Base-by-base conservation (phyloP, 805 yeast genomes). In the Cyberlindnera saturnus region DNA sequence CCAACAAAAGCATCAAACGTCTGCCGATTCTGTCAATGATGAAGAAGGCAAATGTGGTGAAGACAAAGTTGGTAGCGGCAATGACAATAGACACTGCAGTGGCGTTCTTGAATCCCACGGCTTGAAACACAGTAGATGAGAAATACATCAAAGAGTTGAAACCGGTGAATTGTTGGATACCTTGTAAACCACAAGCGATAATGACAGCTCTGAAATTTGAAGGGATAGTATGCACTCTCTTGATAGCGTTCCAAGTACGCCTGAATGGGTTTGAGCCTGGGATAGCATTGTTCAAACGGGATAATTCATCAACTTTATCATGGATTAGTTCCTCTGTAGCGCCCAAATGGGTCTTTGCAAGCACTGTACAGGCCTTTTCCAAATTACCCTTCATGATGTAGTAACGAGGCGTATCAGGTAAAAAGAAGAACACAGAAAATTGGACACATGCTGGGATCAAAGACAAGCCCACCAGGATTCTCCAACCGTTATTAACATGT, bases 111-210 rank as follows among this genome's bases (percentile, higher is more conserved):
- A 90, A 91, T 3, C 98, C 99, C 42, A 90, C 87, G 35, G 90
- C 80, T 63, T 89, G 82, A 60, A 93, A 93, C 52, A 93, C 84
- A 2, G 97, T 90, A 31, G 95, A 81, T 39, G 95, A 84, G 65
- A 90, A 91, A 69, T 93, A 91, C 96, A 91, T 86, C 56, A 91
- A 75, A 6, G 97, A 87, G 67, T 91, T 93, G 78, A 91, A 91
- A 52, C 98, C 98, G 15, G 96, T 85, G 56, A 91, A 88, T 67
- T 91, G 99, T 70, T 91, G 98, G 57, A 93, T 84, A 45, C 95
- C 96, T 67, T 93, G 98, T 51, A 91, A 68, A 30, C 95, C 96
- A 70, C 96, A 89, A 10, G 91, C 93, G 57, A 91, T 80, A 30
- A 90, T 70, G 48, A 93, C 74, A 6, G 96, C 98, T 58, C 98